phyloP scores from a whole-genome alignment of 2,329 filamentous ascomycete genomes.

The Colletotrichum coccodes region DNA sequence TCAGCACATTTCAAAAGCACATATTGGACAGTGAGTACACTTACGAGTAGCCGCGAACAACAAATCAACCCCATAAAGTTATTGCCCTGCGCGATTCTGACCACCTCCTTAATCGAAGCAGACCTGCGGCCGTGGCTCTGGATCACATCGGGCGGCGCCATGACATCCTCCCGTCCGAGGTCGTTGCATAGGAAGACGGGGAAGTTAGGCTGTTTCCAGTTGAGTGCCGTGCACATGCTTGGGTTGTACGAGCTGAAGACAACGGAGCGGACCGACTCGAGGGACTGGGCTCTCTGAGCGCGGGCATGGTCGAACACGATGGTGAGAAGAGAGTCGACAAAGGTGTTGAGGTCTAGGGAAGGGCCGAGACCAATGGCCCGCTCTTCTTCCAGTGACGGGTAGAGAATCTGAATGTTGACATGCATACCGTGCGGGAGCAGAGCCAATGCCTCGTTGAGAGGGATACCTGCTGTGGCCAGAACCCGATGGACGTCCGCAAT shows the following conservation, averaged over 20 bases:
- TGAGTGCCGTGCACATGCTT: slow-evolving; percentile 89
- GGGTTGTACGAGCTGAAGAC: slow-evolving; percentile 95
- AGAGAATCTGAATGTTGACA: slow-evolving; percentile 91
- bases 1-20: slow-evolving; percentile 20
- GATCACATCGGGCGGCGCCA: slow-evolving; percentile 47
- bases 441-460: slow-evolving; percentile 79
- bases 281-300: slow-evolving; percentile 68
- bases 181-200: slow-evolving; percentile 97
- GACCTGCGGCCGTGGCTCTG: slow-evolving; percentile 75
- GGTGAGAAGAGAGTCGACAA: slow-evolving; percentile 83
- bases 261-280: slow-evolving; percentile 83
- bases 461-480: slow-evolving; percentile 80
- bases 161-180: slow-evolving; percentile 71
- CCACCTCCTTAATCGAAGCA: slow-evolving; percentile 93
- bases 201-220: slow-evolving; percentile 99
- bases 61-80: slow-evolving; percentile 99
- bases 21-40: slow-evolving; percentile 43
- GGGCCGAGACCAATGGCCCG: slow-evolving; percentile 75
- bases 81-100: slow-evolving; percentile 91
- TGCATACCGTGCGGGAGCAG: slow-evolving; percentile 83
- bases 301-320: slow-evolving; percentile 94
- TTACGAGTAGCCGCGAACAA: slow-evolving; percentile 84
- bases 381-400: slow-evolving; percentile 82
- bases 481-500: slow-evolving; percentile 77
- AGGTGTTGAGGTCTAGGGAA: slow-evolving; percentile 84